phyloP scores from a whole-genome alignment of 2,329 filamentous ascomycete genomes.

The Emmonsiellopsis sp. region DNA sequence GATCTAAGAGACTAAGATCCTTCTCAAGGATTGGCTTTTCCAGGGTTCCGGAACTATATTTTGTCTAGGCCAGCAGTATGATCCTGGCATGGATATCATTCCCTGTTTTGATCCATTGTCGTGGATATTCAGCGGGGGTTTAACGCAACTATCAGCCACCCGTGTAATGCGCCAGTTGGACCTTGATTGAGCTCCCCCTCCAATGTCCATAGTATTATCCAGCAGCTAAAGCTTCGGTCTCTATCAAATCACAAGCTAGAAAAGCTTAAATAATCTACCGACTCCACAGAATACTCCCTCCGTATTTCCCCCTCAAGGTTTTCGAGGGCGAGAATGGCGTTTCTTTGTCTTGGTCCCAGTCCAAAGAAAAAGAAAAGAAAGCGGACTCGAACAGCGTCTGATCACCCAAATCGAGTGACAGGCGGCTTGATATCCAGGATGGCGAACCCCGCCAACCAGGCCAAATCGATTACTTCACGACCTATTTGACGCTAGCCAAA shows the following conservation, averaged over 20 bases:
- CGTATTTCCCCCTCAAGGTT: not conserved
- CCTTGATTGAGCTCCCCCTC: not conserved
- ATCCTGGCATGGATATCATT: not conserved
- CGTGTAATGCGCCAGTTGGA: not conserved
- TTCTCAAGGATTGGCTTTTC: not conserved
- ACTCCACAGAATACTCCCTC: not conserved
- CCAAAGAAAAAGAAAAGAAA: slow-evolving; percentile 1
- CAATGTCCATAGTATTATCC: not conserved
- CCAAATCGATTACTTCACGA: not conserved
- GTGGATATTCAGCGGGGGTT: not conserved
- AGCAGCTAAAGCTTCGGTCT: not conserved
- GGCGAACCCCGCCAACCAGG: not conserved
- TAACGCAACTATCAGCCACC: not conserved
- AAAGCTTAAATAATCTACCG: not conserved
- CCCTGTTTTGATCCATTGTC: not conserved
- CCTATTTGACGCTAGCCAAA: not conserved
- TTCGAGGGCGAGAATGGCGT: not conserved
- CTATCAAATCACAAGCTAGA: not conserved
- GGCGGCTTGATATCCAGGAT: not conserved
- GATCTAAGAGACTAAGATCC: not conserved
- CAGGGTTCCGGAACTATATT: slow-evolving; percentile 1
- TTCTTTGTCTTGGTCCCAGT: slow-evolving; percentile 1
- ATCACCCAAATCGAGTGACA: slow-evolving; percentile 3
- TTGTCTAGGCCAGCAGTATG: not conserved
- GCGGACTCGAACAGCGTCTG: not conserved